A percentile compares a stretch with the other conserved stretches of the same genome.
Conservation (phyloP, 345 rosid genomes). For the Salix purpurea region DNA sequence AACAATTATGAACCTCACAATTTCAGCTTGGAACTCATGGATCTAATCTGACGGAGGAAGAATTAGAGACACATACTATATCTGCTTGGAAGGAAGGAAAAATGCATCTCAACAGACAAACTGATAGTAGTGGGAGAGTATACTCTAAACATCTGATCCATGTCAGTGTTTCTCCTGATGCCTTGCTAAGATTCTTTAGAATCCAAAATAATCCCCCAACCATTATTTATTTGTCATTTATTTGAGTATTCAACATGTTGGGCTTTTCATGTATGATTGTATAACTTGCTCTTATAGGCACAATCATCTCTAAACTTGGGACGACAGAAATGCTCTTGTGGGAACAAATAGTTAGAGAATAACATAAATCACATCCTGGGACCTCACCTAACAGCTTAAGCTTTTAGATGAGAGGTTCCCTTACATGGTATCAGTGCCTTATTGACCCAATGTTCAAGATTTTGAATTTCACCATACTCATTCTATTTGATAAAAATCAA, state of each 20-base stretch:
- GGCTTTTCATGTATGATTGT: neutral
- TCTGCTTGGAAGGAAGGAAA: constrained; percentile 97
- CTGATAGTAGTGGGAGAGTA: constrained; percentile 55
- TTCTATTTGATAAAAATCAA: no score
- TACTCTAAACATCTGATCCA: constrained; percentile 50
- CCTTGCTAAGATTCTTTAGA: constrained; percentile 7
- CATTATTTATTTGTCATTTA: neutral
- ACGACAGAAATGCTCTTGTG: no score
- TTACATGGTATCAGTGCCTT: no score
- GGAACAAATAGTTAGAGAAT: no score
- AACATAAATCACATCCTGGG: no score
- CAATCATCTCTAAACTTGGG: neutral
- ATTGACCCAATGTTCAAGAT: no score
- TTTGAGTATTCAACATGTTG: neutral
- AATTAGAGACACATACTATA: constrained; percentile 83
- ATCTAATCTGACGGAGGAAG: constrained; percentile 86
- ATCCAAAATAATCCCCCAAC: neutral
- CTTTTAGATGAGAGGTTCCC: no score
- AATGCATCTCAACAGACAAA: constrained; percentile 60
- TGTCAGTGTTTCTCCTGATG: constrained; percentile 37
- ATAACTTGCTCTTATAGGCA: no score
- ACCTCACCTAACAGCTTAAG: no score
- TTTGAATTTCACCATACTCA: no score
- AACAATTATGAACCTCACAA: neutral
- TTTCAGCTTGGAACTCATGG: constrained; percentile 80